Evolutionary conservation across 805 yeast species (phyloP).

Genomic region (Candida morakotiae): DNA sequence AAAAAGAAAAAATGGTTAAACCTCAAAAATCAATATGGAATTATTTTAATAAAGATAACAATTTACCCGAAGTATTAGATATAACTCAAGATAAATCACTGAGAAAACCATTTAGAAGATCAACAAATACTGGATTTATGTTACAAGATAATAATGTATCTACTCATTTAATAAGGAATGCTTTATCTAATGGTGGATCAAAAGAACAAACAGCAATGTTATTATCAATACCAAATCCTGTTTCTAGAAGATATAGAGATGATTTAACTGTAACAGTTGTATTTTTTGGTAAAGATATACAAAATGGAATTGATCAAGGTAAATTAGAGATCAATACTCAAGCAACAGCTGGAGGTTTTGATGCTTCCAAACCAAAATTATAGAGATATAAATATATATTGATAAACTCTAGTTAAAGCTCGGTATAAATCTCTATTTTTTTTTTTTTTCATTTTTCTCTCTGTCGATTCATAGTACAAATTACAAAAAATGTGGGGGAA

Average conservation of each 20-base stretch:
- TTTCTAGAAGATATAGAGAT: constrained; percentile 89
- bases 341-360: constrained; percentile 58
- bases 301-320: constrained; percentile 36
- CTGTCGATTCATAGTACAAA: background rate
- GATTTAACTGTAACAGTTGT: constrained; percentile 95
- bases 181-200: constrained; percentile 81
- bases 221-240: constrained; percentile 86
- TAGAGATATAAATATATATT: constrained; percentile 13
- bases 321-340: constrained; percentile 50
- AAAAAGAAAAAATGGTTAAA: constrained; percentile 58
- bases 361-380: constrained; percentile 44
- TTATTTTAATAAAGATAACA: constrained; percentile 29
- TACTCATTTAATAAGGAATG: constrained; percentile 91
- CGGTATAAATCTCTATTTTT: background rate
- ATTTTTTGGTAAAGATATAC: constrained; percentile 68
- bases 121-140: constrained; percentile 41
- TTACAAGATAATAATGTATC: constrained; percentile 85
- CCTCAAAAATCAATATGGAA: constrained; percentile 48
- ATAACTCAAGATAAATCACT: constrained; percentile 55
- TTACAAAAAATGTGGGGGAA: background rate
- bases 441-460: background rate
- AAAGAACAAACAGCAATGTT: constrained; percentile 85
- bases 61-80: constrained; percentile 62
- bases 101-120: constrained; percentile 72
- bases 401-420: background rate